Evolutionary conservation across 306 rosid genomes (phyloP).

Genomic region (Carpinus viminea): DNA sequence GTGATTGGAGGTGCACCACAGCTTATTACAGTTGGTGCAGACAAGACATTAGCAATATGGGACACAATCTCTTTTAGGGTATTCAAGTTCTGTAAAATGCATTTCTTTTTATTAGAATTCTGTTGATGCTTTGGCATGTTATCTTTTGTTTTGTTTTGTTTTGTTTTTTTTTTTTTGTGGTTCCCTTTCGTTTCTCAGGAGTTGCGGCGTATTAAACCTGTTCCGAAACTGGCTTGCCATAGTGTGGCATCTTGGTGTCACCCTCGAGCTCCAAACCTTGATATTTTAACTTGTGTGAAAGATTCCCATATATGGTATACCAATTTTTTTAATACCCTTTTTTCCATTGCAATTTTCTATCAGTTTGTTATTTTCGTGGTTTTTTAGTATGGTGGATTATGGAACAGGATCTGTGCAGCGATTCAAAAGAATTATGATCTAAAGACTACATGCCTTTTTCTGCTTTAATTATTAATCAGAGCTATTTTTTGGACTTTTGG

Average conservation of each 20-base stretch:
- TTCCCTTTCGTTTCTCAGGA: conserved; percentile 58
- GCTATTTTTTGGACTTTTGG: conserved; percentile 28
- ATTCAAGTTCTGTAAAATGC: conserved; percentile 17
- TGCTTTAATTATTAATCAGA: neutral
- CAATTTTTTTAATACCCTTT: conserved; percentile 10
- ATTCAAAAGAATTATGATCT: neutral
- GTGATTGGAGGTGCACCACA: conserved; percentile 96
- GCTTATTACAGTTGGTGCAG: conserved; percentile 97
- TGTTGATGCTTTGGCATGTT: conserved; percentile 29
- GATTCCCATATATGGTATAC: conserved; percentile 93
- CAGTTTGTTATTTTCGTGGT: neutral
- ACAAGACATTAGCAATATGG: conserved; percentile 97
- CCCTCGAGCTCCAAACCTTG: conserved; percentile 99
- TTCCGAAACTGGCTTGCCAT: conserved; percentile 93
- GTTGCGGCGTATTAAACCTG: conserved; percentile 94
- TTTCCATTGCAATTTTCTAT: conserved; percentile 26
- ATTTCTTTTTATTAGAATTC: conserved; percentile 19
- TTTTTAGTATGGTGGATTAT: neutral
- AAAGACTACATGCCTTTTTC: neutral
- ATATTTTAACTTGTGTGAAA: conserved; percentile 94
- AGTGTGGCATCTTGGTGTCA: conserved; percentile 99
- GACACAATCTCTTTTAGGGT: conserved; percentile 97
- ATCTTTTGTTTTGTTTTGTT: neutral
- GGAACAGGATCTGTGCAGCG: neutral
- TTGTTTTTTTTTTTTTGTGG: neutral